A percentile compares a stretch with the other conserved stretches of the same genome.
Evolutionary conservation across 768 basidiomycete species (phyloP).

Genomic region (Amanita thiersii): DNA sequence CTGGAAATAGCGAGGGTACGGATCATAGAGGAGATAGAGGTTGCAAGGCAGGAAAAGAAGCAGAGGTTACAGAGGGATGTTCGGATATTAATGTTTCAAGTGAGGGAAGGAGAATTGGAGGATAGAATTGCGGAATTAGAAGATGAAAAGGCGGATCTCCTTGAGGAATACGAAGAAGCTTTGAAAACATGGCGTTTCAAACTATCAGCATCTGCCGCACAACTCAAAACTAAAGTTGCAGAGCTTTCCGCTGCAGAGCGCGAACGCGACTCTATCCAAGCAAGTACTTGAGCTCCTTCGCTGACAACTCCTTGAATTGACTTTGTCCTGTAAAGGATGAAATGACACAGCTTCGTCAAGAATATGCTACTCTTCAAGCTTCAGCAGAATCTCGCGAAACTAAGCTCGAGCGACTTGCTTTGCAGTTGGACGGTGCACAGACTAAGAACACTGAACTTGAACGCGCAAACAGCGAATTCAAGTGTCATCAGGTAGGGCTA

Average conservation of each 20-base stretch:
- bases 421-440: constrained; percentile 52
- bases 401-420: constrained; percentile 46
- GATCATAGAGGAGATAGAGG: constrained; percentile 47
- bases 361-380: constrained; percentile 41
- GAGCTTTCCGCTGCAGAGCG: constrained; percentile 29
- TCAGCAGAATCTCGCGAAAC: constrained; percentile 36
- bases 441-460: constrained; percentile 47
- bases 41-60: constrained; percentile 47
- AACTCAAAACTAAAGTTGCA: constrained; percentile 30
- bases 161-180: constrained; percentile 16
- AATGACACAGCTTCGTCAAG: constrained; percentile 35
- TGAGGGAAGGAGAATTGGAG: constrained; percentile 53
- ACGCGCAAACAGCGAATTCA: constrained; percentile 47
- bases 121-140: constrained; percentile 43
- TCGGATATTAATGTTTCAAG: constrained; percentile 61
- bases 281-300: constrained; percentile 16
- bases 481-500: constrained; percentile 45
- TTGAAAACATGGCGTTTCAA: constrained; percentile 22
- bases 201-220: constrained; percentile 22
- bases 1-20: constrained; percentile 45
- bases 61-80: constrained; percentile 56
- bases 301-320: not conserved
- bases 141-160: constrained; percentile 29
- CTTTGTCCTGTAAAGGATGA: constrained; percentile 22
- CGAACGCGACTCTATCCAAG: constrained; percentile 41